phyloP scores from a whole-genome alignment of 2,329 filamentous ascomycete species.

The Beauveria medogensis region DNA sequence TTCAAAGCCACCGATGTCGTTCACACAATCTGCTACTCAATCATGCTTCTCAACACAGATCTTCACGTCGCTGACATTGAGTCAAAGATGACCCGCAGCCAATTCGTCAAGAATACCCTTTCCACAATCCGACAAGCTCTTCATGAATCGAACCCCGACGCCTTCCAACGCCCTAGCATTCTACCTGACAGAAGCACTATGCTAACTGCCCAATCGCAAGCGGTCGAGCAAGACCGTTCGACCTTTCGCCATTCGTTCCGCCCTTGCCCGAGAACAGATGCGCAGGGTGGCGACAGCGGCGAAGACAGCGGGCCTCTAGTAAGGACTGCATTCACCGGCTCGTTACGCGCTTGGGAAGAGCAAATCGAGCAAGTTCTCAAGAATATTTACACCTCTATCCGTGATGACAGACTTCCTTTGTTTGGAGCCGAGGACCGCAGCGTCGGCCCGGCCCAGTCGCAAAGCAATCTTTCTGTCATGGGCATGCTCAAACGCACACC shows the following conservation, averaged over 20 bases:
- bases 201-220: conserved; percentile 26
- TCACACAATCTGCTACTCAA: conserved; percentile 93
- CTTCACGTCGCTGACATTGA: conserved; percentile 92
- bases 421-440: conserved; percentile 55
- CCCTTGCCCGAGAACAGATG: conserved; percentile 39
- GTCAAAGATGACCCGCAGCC: conserved; percentile 87
- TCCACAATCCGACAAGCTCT: conserved; percentile 75
- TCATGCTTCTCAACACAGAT: conserved; percentile 92
- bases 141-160: conserved; percentile 60
- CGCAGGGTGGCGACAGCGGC: conserved; percentile 29
- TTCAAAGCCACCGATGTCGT: conserved; percentile 91
- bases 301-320: conserved; percentile 70
- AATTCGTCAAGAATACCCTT: conserved; percentile 96
- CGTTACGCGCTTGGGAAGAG: conserved; percentile 73
- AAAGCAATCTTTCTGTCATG: conserved; percentile 64
- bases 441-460: conserved; percentile 31
- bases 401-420: conserved; percentile 75
- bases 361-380: conserved; percentile 89
- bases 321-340: conserved; percentile 65
- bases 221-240: conserved; percentile 30
- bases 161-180: conserved; percentile 52
- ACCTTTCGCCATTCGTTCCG: conserved; percentile 42
- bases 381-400: conserved; percentile 84
- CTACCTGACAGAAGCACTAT: conserved; percentile 36
- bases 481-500: conserved; percentile 75